Evolutionary conservation across 179 eudicot genomes (phyloP), one percentile per base, ranked within the genome.

Genomic region (Camellia oleifera): DNA sequence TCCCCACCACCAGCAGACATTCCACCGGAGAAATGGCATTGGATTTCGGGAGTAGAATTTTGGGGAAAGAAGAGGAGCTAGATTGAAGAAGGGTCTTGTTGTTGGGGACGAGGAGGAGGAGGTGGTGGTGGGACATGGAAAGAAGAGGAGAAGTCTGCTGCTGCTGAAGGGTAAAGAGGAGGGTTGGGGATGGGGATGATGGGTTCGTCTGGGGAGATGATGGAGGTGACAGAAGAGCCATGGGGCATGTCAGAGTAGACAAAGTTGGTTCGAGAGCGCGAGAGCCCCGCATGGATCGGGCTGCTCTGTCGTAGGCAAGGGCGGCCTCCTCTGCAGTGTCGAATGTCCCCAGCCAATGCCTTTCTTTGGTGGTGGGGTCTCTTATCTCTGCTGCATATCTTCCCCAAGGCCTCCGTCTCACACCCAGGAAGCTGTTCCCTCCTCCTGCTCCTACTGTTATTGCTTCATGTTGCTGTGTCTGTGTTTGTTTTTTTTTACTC

Each of bases 271-370:
- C 90, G 81, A 8, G n/a, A n/a, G 89, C 87, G 5, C 88, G 88
- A 18, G 66, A 69, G 78, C 89, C 91, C 1, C 93, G 86, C 88
- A 88, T 88, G 82, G 89, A 87, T 23, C 91, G 80, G 15, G 92
- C 90, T n/a, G 92, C 85, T 3, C 87, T 53, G 83, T 89, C 92
- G 52, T 89, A 89, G 32, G 92, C 87, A 6, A 89, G 69, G 62
- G 90, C 92, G 26, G 92, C 40, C 40, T 32, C 40, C 40, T 32
- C 40, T 32, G 40, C 40, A 32, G 40, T 32, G 40, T 32, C 40
- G 65, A 89, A 89, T 9, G 92, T 89, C 10, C 92, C 92, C 0
- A 89, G 87, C 92, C 92, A 89, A 57, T 88, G 90, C 0, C 92
- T 86, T 26, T 89, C 92, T 56, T 89, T 89, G 17, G 92, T 89